Base-by-base conservation (phyloP, 345 rosid genomes). In the Arabis hirsuta region DNA sequence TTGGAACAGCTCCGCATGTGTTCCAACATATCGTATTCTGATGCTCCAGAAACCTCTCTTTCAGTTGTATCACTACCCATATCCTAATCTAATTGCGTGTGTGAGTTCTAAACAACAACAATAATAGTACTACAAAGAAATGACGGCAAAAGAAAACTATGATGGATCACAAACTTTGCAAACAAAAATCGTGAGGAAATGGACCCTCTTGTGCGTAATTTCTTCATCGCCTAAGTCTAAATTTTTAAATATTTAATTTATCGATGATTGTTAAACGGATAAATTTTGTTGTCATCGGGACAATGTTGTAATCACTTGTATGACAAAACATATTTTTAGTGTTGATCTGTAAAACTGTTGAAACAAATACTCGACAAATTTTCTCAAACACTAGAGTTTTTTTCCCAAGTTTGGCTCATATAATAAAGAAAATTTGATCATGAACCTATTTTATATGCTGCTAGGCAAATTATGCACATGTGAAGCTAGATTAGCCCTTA, bases 381-480 rank as follows among this genome's bases (percentile, higher is more conserved):
- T 22, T 9, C 19, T 59, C 47, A 58, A 24, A 62, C 53, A 62
- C 26, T 45, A 62, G 7, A 4, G 53, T 43, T 22, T 4, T 26
- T 16, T 16, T 16, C 16, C 16, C 16, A 16, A 16, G n/a, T 16
- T n/a, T 43, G n/a, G n/a, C 3, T 43, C 26, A 14, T 27, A 44
- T 44, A 1, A 5, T n/a, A 45, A 29, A 16, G 4, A 45, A 27
- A 62, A 62, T 16, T 16, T 16, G 16, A 16, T 32, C 0, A 4
- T 65, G 13, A 69, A 16, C 58, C 51, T 48, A 38, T 12, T 39
- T 47, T 48, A 36, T 13, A 34, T 70, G 20, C 9, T 38, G 74
- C 31, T 7, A 45, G 10, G 54, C 32, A 71, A 27, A n/a, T 3
- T 38, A 44, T 24, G 42, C 45, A 38, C 72, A 55, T 63, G 50